Percentiles rank a stretch among this genome's conserved stretches.
Conservation (phyloP, 768 basidiomycete genomes). For the Auriscalpium microsporum region DNA sequence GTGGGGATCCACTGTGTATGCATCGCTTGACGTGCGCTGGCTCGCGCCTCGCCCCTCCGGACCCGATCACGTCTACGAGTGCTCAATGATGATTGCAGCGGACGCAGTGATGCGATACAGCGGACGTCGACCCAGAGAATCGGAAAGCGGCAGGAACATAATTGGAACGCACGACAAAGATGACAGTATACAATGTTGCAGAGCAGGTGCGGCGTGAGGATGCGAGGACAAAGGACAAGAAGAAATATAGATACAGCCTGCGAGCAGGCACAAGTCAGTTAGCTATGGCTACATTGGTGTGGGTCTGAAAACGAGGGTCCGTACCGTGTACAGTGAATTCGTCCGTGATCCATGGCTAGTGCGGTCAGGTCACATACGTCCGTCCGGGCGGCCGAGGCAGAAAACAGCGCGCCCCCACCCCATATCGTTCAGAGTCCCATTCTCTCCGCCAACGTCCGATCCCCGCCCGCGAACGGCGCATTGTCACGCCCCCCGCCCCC, state of each 20-base stretch:
- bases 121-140: not conserved
- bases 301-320: constrained; percentile 12
- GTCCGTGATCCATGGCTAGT: constrained; percentile 6
- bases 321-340: constrained; percentile 32
- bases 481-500: constrained; percentile 22
- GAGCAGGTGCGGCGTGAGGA: constrained; percentile 15
- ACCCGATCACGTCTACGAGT: not conserved
- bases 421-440: constrained; percentile 53
- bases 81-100: not conserved
- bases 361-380: constrained; percentile 12
- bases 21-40: too few species aligned
- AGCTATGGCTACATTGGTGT: constrained; percentile 24
- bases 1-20: too few species aligned
- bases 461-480: constrained; percentile 32
- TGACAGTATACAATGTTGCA: constrained; percentile 22
- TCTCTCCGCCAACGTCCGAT: constrained; percentile 81
- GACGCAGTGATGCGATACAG: not conserved
- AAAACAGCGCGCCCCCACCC: not conserved
- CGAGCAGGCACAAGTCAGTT: constrained; percentile 14
- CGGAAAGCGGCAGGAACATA: not conserved
- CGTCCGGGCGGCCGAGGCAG: not conserved
- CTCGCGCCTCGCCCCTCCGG: not conserved
- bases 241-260: constrained; percentile 28
- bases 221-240: constrained; percentile 7
- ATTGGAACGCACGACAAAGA: constrained; percentile 6